Base-by-base conservation (phyloP, 192 early-diverging fungal species). In the Umbelopsis sp. region DNA sequence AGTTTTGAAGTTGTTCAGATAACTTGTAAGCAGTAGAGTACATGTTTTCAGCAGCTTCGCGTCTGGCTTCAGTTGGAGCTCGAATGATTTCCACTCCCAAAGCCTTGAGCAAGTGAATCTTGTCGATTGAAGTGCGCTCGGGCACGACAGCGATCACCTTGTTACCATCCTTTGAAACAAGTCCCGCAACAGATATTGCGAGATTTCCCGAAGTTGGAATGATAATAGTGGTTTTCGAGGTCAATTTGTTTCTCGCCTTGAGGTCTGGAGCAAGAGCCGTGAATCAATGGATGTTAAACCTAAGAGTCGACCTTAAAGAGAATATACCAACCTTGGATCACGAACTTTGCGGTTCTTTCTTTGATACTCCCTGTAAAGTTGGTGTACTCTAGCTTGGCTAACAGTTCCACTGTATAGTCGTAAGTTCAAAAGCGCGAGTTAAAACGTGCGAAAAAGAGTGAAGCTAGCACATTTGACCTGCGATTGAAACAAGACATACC, bases 351-450 rank as follows among this genome's bases (percentile, higher is more conserved):
- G 4, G 91, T 84, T 20, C 93, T 80, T 77, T 94, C 91, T 74
- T 92, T 94, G 50, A 90, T 84, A 25, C 90, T 91, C 12, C 86
- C 88, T 45, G 80, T 77, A 2, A 90, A 87, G 69, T 92, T 93
- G 51, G 82, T 81, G 77, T 85, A 94, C 73, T 94, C 93, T 7
- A 91, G 82, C 75, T 94, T 94, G 50, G 87, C 93, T 7, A 90
- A 62, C 1, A 92, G 66, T 56, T 92, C 86, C 0, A 88, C 86
- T 76, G 77, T 41, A 26, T 53, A 38, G 1, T 59, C 54, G 10
- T 22, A 38, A 10, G 29, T 4, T 41, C 36, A 32, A 22, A 21
- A n/a, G 47, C 16, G 47, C n/a, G n/a, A 21, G 47, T 49, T 49
- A n/a, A 49, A 49, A 49, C 47, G 47, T 67, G 38, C 1, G 32